Conservation (phyloP, 306 rosid genomes). For the Castanea crenata region DNA sequence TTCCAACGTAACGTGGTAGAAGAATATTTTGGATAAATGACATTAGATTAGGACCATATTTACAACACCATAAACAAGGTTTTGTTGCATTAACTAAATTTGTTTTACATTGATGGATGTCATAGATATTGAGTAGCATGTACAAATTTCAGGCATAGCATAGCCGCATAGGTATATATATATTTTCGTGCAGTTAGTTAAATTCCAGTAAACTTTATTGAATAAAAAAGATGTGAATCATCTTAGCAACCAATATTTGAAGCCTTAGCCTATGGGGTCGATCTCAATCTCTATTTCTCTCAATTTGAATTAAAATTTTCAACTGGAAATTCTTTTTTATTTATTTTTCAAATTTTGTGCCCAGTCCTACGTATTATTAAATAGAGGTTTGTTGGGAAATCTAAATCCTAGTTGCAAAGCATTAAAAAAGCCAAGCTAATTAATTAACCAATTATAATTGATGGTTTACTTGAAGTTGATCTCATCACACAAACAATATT, state of each 20-base stretch:
- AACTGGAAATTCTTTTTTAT: too few species aligned
- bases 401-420: too few species aligned
- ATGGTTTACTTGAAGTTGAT: too few species aligned
- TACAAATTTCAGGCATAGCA: background rate
- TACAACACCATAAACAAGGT: too few species aligned
- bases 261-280: background rate
- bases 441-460: too few species aligned
- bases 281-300: too few species aligned
- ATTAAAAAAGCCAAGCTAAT: too few species aligned
- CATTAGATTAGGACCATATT: background rate
- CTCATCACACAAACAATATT: too few species aligned
- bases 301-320: too few species aligned
- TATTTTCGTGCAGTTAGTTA: background rate
- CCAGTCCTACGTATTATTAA: background rate
- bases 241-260: constrained; percentile 34
- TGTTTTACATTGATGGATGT: background rate
- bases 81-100: too few species aligned
- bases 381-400: too few species aligned
- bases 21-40: background rate
- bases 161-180: too few species aligned
- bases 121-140: background rate
- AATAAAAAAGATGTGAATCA: background rate
- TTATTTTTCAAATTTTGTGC: background rate
- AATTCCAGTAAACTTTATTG: constrained; percentile 18
- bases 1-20: background rate